Evolutionary conservation across 345 rosid species (phyloP).

Genomic region (Arabis hirsuta): DNA sequence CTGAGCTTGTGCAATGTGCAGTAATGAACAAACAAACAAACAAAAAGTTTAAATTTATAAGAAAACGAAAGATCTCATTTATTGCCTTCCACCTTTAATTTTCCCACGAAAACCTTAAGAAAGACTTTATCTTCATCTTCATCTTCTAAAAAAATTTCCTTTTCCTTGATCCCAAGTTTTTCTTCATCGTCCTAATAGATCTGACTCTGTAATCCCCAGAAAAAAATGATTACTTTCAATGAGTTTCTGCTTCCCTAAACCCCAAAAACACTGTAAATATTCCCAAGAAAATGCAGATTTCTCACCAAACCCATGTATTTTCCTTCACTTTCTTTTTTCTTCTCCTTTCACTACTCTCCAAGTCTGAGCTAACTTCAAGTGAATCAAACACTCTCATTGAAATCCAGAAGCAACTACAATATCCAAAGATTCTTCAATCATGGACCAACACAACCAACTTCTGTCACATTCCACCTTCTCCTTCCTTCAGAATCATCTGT

Average conservation of each 20-base stretch:
- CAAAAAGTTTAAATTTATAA: background rate
- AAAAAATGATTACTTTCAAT: slow-evolving; percentile 5
- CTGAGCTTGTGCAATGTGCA: slow-evolving; percentile 42
- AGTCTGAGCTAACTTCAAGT: slow-evolving; percentile 54
- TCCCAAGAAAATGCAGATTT: slow-evolving; percentile 30
- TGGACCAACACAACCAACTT: slow-evolving; percentile 82
- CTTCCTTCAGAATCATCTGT: slow-evolving; percentile 66
- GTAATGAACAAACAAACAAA: slow-evolving; percentile 42
- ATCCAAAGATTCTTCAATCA: slow-evolving; percentile 68
- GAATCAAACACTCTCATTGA: slow-evolving; percentile 64
- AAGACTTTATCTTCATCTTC: background rate
- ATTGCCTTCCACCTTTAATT: slow-evolving; percentile 30
- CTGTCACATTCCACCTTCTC: slow-evolving; percentile 67
- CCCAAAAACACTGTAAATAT: slow-evolving; percentile 16
- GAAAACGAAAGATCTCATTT: slow-evolving; percentile 16
- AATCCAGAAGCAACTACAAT: slow-evolving; percentile 66
- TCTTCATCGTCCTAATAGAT: slow-evolving; percentile 19
- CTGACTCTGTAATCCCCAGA: slow-evolving; percentile 26
- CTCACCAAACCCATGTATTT: slow-evolving; percentile 22
- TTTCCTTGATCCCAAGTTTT: slow-evolving; percentile 19
- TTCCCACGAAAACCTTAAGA: slow-evolving; percentile 28
- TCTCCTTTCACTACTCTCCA: slow-evolving; percentile 47
- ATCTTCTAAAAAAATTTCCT: too few species aligned
- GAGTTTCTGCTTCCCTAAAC: slow-evolving; percentile 27
- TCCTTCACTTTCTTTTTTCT: slow-evolving; percentile 37